Conservation (phyloP, 2,329 filamentous ascomycete genomes). For the Ambrosiella xylebori region DNA sequence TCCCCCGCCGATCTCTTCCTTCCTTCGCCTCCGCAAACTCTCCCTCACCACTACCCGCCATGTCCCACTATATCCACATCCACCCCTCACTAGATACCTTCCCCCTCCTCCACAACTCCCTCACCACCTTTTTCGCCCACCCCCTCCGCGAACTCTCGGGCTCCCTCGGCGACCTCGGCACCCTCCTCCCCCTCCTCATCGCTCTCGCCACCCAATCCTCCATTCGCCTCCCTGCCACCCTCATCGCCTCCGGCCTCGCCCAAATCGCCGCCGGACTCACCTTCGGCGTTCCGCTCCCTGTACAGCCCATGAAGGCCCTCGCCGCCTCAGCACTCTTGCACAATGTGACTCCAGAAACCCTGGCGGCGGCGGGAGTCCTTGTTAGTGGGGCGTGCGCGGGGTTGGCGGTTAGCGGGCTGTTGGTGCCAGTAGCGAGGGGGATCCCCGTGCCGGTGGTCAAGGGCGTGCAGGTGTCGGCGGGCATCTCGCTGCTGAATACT, state of each 20-base stretch:
- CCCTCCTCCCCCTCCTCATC: constrained; percentile 75
- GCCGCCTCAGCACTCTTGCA: constrained; percentile 72
- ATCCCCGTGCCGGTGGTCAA: constrained; percentile 81
- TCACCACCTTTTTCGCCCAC: constrained; percentile 27
- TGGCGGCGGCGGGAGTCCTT: constrained; percentile 53
- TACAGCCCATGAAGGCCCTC: constrained; percentile 85
- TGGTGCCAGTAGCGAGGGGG: constrained; percentile 53
- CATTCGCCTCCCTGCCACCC: constrained; percentile 65
- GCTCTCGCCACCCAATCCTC: constrained; percentile 63
- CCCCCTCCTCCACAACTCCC: constrained; percentile 25
- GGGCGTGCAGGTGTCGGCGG: constrained; percentile 86
- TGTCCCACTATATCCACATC: background rate
- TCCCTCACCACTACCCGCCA: no score
- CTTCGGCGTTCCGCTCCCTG: constrained; percentile 79
- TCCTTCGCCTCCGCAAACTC: background rate
- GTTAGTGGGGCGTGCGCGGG: constrained; percentile 58
- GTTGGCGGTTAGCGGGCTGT: constrained; percentile 62
- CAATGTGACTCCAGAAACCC: constrained; percentile 26
- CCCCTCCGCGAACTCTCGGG: constrained; percentile 65
- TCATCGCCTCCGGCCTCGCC: constrained; percentile 75
- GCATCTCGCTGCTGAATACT: constrained; percentile 63
- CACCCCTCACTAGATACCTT: constrained; percentile 8
- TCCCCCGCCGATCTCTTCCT: background rate
- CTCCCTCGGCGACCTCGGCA: constrained; percentile 73
- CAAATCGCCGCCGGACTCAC: constrained; percentile 67